These are phyloP conservation scores for Imleria badia DNA, from an alignment of 768 basidiomycete species.

Conservation along the genomic window DNA sequence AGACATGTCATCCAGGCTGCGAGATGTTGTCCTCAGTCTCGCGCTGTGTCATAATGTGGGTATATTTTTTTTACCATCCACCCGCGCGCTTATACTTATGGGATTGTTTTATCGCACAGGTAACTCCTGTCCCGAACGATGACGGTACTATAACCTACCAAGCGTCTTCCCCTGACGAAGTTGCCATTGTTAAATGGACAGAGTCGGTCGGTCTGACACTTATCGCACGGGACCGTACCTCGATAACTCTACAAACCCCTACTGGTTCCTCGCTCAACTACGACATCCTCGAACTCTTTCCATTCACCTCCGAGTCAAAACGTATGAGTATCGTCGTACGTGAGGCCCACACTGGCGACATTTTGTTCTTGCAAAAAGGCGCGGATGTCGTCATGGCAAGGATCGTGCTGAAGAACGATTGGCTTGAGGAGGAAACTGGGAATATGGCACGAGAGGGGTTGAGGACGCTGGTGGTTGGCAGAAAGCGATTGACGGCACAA, in stretches of 20 bases:
- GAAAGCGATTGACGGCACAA: constrained; percentile 70
- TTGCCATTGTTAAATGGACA: constrained; percentile 98
- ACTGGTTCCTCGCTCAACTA: constrained; percentile 62
- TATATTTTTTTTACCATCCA: constrained; percentile 12
- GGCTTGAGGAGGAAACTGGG: constrained; percentile 97
- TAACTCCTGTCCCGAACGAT: constrained; percentile 93
- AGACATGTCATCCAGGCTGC: constrained; percentile 92
- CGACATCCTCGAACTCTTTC: constrained; percentile 93
- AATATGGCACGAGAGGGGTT: constrained; percentile 98
- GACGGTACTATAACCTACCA: constrained; percentile 96
- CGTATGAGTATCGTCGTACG: constrained; percentile 98
- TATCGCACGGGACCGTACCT: constrained; percentile 83
- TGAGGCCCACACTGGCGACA: constrained; percentile 71
- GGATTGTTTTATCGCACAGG: constrained; percentile 50
- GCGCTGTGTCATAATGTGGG: constrained; percentile 95
- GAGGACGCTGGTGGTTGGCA: constrained; percentile 89
- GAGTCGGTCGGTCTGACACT: constrained; percentile 91
- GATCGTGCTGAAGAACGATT: constrained; percentile 96
- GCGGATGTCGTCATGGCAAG: constrained; percentile 97
- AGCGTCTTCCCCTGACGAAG: constrained; percentile 98
- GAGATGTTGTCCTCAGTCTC: constrained; percentile 89
- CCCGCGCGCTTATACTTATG: not conserved
- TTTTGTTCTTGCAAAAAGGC: constrained; percentile 93
- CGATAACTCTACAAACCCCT: constrained; percentile 81
- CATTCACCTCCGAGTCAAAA: constrained; percentile 98